These are phyloP conservation scores for Panellus pusillus DNA, from an alignment of 768 basidiomycete genomes.

Conservation along the genomic window DNA sequence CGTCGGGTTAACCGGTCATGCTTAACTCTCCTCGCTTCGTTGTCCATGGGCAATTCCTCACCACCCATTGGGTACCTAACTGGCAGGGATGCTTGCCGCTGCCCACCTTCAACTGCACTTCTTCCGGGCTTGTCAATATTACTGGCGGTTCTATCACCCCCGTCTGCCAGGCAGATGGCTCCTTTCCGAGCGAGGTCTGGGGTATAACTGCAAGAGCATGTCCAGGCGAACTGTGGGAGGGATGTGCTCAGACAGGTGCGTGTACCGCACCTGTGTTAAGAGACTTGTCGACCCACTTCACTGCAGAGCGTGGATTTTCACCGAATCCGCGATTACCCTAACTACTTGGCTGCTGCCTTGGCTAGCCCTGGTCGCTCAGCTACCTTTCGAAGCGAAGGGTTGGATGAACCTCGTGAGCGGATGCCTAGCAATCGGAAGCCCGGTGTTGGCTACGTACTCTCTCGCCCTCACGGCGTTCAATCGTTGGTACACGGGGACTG, in stretches of 20 bases:
- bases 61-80: not conserved
- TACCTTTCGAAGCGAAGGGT: slow-evolving; percentile 19
- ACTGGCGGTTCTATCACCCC: not conserved
- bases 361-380: slow-evolving; percentile 20
- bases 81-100: slow-evolving; percentile 8
- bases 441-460: slow-evolving; percentile 5
- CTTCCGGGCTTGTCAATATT: slow-evolving; percentile 10
- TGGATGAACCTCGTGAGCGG: slow-evolving; percentile 17
- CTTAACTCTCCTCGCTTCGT: too few relatives aligned
- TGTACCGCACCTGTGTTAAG: not conserved
- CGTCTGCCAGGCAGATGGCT: not conserved
- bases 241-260: slow-evolving; percentile 9
- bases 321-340: slow-evolving; percentile 2
- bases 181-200: slow-evolving; percentile 7
- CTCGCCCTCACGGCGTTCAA: slow-evolving; percentile 5
- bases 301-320: slow-evolving; percentile 1
- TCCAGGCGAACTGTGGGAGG: slow-evolving; percentile 4
- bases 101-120: slow-evolving; percentile 7
- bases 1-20: too few relatives aligned
- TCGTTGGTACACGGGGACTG: too few relatives aligned
- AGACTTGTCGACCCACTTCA: not conserved
- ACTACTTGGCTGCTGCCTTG: slow-evolving; percentile 22
- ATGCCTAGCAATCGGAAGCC: slow-evolving; percentile 1
- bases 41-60: slow-evolving; percentile 9
- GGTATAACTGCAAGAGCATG: slow-evolving; percentile 13